Base-by-base conservation (phyloP, 495 filamentous ascomycete species). In the Peziza echinospora region DNA sequence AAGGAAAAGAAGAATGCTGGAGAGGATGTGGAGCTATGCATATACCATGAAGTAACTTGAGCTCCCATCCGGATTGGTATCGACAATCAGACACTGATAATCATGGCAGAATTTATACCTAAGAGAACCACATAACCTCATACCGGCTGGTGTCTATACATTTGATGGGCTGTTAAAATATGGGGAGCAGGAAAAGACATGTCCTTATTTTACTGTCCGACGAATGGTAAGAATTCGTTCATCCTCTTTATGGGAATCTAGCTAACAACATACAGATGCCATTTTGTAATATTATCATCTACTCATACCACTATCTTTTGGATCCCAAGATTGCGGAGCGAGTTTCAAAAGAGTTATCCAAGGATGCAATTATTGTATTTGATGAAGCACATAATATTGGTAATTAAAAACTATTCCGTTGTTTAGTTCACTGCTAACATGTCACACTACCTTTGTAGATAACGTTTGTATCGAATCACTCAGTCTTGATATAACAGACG, bases 381-480 rank as follows among this genome's bases (percentile, higher is more conserved):
- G 89, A 99, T 58, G 89, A 99, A 55, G 89, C 89, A 17, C 89
- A 99, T 63, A 99, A 99, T 51, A 99, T 99, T 54, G 54, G 54
- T 52, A 28, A 23, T 45, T 41, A 37, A 17, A n/a, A n/a, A n/a
- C n/a, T n/a, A n/a, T n/a, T n/a, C n/a, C n/a, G n/a, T n/a, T n/a
- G n/a, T n/a, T n/a, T n/a, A n/a, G n/a, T n/a, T n/a, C n/a, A n/a
- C n/a, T n/a, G n/a, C n/a, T n/a, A n/a, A n/a, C n/a, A n/a, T n/a
- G n/a, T n/a, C n/a, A n/a, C n/a, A n/a, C 10, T n/a, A 13, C 26
- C 26, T n/a, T n/a, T 21, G 24, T 11, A 56, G 89, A 99, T 68
- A 99, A 99, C 61, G 89, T 99, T 44, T 96, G 91, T 60, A 99
- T 99, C 50, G 89, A 99, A 55, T 92, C 89, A 10, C 69, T 94